Base-by-base conservation (phyloP, 306 rosid genomes). In the Luffa acutangula region DNA sequence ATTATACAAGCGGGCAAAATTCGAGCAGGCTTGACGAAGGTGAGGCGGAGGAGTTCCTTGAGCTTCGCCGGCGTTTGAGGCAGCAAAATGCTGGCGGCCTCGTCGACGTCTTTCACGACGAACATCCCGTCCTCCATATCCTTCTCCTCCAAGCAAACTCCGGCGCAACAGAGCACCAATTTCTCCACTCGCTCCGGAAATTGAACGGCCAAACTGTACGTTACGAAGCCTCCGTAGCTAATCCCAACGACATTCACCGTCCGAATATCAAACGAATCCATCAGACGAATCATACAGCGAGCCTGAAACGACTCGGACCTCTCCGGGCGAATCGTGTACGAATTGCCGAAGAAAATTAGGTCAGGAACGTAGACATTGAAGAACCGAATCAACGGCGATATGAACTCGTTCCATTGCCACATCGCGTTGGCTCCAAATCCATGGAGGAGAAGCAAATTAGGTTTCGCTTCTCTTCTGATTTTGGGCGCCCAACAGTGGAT, bases 351-450 rank as follows among this genome's bases (percentile, higher is more conserved):
- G 89, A 93, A 93, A 25, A 93, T 74, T 21, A 93, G 92, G 70
- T 93, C 97, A 0, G 97, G 97, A 7, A 93, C 94, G 66, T 85
- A 93, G 2, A 93, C 89, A 34, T 93, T 89, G 83, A 89, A 93
- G 0, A 60, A 76, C 0, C 79, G 1, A 6, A 80, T 80, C 52
- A 93, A 85, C 25, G 84, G 87, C 0, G 82, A 76, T 41, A 93
- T 76, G 77, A 84, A 88, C 4, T 89, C 92, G 7, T 89, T 87
- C 78, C 83, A 91, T 81, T 93, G 97, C 93, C 96, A 93, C 92
- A 87, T 93, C 3, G 97, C 97, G 2, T 88, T 91, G 69, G 96
- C 96, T 9, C 96, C 97, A 31, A 93, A 90, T 10, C 97, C 97
- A 13, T 93, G 97, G 31, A 93, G 52, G 4, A 93, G 88, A 49